These are phyloP conservation scores for Petrea volubilis DNA, from an alignment of 257 asterid species.

Conservation along the genomic window DNA sequence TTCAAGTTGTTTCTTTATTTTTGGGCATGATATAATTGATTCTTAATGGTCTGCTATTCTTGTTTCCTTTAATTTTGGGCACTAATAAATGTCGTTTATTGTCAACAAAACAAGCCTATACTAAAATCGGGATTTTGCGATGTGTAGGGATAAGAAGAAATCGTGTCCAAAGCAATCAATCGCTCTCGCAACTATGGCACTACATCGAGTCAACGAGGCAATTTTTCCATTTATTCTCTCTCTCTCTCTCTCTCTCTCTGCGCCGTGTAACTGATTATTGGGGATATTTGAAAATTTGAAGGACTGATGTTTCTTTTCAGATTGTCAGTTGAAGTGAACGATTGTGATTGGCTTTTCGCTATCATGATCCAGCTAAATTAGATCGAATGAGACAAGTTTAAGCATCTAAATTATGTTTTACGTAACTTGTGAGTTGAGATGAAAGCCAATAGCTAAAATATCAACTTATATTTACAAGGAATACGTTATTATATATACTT, in stretches of 20 bases:
- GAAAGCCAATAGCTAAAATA: no score
- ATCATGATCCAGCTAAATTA: no score
- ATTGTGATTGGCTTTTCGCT: no score
- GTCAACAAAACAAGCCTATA: no score
- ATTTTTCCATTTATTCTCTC: not conserved
- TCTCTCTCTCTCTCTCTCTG: not conserved
- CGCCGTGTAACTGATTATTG: not conserved
- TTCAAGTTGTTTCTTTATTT: not conserved
- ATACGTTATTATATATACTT: no score
- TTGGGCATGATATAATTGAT: not conserved
- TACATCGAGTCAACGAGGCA: not conserved
- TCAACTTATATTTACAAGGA: no score
- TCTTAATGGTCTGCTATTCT: not conserved
- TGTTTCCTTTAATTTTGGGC: not conserved
- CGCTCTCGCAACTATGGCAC: not conserved
- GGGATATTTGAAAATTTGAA: not conserved
- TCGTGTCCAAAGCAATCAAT: not conserved
- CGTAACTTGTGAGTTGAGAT: no score
- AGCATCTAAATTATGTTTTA: no score
- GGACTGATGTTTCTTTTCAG: not conserved
- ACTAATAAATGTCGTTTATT: no score
- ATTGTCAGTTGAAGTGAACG: no score
- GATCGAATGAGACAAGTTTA: no score
- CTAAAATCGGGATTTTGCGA: not conserved
- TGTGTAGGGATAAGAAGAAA: not conserved